Conservation (phyloP, 768 basidiomycete genomes). For the Trametes coccinea region DNA sequence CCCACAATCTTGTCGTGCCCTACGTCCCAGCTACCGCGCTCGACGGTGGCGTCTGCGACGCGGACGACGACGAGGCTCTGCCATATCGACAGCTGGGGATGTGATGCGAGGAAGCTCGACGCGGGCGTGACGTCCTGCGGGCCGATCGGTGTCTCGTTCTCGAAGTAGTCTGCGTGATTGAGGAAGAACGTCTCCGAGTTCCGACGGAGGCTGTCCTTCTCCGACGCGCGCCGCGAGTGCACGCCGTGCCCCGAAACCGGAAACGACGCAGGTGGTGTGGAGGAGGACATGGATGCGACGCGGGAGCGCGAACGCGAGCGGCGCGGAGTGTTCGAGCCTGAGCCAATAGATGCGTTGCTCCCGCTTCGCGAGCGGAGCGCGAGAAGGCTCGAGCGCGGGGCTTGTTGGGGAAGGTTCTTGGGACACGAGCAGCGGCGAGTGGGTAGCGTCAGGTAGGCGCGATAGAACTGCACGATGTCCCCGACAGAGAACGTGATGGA, state of each 20-base stretch:
- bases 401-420: slow-evolving; percentile 45
- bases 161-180: slow-evolving; percentile 29
- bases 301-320: slow-evolving; percentile 42
- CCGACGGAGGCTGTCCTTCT: slow-evolving; percentile 43
- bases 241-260: slow-evolving; percentile 82
- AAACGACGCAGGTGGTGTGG: slow-evolving; percentile 48
- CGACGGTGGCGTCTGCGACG: slow-evolving; percentile 58
- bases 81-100: slow-evolving; percentile 49
- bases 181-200: slow-evolving; percentile 27
- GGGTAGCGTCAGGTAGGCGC: slow-evolving; percentile 54
- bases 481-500: slow-evolving; percentile 66
- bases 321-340: slow-evolving; percentile 46
- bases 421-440: slow-evolving; percentile 70
- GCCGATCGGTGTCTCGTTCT: slow-evolving; percentile 29
- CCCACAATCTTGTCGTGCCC: slow-evolving; percentile 60
- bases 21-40: slow-evolving; percentile 80
- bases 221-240: slow-evolving; percentile 70
- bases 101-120: slow-evolving; percentile 34
- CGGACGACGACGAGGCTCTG: slow-evolving; percentile 54
- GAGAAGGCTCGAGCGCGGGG: slow-evolving; percentile 46
- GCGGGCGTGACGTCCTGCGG: slow-evolving; percentile 35
- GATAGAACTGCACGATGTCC: slow-evolving; percentile 63
- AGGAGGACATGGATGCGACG: slow-evolving; percentile 45
- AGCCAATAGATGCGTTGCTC: slow-evolving; percentile 49
- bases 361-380: slow-evolving; percentile 64